Conservation (phyloP, 768 basidiomycete species). For the Trametes cubensis region DNA sequence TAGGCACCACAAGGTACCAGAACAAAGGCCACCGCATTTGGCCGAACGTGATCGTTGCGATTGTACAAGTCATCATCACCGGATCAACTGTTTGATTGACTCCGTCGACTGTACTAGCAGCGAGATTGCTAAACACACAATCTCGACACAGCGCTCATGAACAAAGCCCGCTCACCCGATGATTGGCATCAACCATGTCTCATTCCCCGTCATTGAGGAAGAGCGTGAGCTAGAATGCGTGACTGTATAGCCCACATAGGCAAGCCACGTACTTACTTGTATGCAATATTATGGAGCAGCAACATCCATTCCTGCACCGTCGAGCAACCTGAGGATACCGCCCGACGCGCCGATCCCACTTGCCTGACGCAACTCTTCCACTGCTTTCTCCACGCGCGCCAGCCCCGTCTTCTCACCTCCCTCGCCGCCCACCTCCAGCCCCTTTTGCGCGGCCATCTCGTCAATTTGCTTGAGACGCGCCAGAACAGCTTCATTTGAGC, state of each 20-base stretch:
- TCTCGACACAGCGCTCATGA: neutral
- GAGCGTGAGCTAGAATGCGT: too few species aligned
- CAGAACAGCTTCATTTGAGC: slow-evolving; percentile 53
- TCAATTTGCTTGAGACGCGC: slow-evolving; percentile 57
- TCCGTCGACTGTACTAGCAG: neutral
- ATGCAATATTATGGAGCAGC: too few species aligned
- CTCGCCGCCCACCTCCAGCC: slow-evolving; percentile 45
- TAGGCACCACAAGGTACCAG: neutral
- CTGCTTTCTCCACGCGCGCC: slow-evolving; percentile 50
- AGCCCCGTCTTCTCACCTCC: slow-evolving; percentile 50
- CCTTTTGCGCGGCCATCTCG: slow-evolving; percentile 44
- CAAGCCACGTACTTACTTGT: neutral
- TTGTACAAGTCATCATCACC: neutral
- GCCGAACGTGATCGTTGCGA: slow-evolving; percentile 1
- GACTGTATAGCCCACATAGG: too few species aligned
- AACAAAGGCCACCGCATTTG: neutral
- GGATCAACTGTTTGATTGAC: slow-evolving; percentile 1
- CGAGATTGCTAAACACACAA: neutral
- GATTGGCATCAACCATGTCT: too few species aligned
- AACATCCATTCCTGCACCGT: slow-evolving; percentile 40
- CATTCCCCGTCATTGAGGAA: too few species aligned
- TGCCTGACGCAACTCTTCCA: slow-evolving; percentile 34
- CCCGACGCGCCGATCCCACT: slow-evolving; percentile 23
- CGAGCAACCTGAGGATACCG: slow-evolving; percentile 51
- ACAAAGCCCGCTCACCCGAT: too few species aligned